Base-by-base conservation (phyloP, 352 stramenopile species). In the Elongisporangium anandrum region DNA sequence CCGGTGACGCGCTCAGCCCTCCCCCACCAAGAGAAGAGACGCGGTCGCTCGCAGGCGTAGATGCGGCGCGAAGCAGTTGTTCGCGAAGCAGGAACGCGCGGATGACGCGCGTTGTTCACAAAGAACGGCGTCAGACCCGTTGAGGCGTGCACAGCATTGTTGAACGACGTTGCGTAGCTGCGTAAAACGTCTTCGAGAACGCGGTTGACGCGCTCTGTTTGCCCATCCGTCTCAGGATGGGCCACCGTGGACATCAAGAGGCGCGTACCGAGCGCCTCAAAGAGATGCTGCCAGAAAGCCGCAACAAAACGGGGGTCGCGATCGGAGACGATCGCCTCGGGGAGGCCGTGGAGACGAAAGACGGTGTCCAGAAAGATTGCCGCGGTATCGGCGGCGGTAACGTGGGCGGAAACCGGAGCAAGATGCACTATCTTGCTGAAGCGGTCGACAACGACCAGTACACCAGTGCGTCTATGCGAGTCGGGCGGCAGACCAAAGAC, bases 371-470 rank as follows among this genome's bases (percentile, higher is more conserved):
- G 2, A 23, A 76, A 78, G 19, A 76, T 17, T 21, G 8, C 12
- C 0, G 64, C 66, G 29, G 45, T 61, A 16, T 56, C 55, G 4
- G 58, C 59, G 12, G 59, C 69, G 0, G 63, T 64, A 45, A 73
- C 60, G 1, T 48, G 45, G 0, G 17, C 3, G 0, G 19, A 0
- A 0, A 68, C 64, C 0, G 61, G 19, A 20, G 54, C 50, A 24
- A 73, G 57, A 22, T 75, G 59, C 0, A 66, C 19, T 57, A 68
- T 73, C 59, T 72, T 76, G 38, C 60, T 75, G 45, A 75, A 60
- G 10, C 58, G 60, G 6, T 75, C 64, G 6, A 81, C 64, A 7
- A n/a, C n/a, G n/a, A n/a, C n/a, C n/a, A n/a, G n/a, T n/a, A n/a
- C n/a, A n/a, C n/a, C n/a, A n/a, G n/a, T n/a, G n/a, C n/a, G n/a